phyloP scores from a whole-genome alignment of 345 rosid genomes.

The Populus deltoides region DNA sequence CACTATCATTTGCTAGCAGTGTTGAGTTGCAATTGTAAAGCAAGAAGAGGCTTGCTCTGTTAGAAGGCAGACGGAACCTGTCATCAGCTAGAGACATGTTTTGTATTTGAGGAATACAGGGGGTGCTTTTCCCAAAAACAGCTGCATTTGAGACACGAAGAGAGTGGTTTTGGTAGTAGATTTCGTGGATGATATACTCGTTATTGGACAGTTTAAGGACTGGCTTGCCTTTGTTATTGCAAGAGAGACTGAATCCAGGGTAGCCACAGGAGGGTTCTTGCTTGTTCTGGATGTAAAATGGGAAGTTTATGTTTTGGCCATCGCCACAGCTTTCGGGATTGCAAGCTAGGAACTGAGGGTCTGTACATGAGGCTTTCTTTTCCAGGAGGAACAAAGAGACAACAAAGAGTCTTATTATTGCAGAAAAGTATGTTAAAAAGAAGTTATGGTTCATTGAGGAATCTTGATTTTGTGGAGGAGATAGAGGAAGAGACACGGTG shows the following conservation, averaged over 20 bases:
- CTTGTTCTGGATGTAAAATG: constrained; percentile 31
- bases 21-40: constrained; percentile 30
- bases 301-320: constrained; percentile 31
- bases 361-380: constrained; percentile 4
- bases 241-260: constrained; percentile 46
- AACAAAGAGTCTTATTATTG: constrained; percentile 2
- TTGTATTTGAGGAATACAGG: constrained; percentile 16
- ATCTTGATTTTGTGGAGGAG: not conserved
- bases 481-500: not conserved
- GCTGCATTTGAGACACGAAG: constrained; percentile 37
- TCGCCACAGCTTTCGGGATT: constrained; percentile 30
- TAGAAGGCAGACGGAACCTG: constrained; percentile 1
- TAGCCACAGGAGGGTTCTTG: constrained; percentile 39
- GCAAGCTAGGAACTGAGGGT: constrained; percentile 26
- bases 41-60: constrained; percentile 1
- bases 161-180: constrained; percentile 33
- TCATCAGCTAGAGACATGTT: constrained; percentile 28
- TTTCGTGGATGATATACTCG: constrained; percentile 26
- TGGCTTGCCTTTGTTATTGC: constrained; percentile 24
- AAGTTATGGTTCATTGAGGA: constrained; percentile 14
- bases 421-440: not conserved
- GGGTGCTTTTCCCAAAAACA: not conserved
- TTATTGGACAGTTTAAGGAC: constrained; percentile 23
- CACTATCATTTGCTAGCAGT: not conserved
- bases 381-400: constrained; percentile 4